Conservation (phyloP, 345 rosid species). For the Euphorbia pulcherrima region DNA sequence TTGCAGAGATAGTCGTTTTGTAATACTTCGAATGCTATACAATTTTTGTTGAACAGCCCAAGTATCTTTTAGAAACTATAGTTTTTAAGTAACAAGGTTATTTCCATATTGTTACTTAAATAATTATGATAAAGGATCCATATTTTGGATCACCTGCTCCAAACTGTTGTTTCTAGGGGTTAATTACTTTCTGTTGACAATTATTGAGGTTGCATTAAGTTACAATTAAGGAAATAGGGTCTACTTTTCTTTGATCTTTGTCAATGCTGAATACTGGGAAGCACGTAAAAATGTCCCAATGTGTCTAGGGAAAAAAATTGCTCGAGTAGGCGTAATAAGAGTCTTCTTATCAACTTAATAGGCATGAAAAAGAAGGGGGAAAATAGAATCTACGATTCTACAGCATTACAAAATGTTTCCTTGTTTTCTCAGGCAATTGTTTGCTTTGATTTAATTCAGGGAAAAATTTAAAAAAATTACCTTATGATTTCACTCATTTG, state of each 20-base stretch:
- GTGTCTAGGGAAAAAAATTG: background rate
- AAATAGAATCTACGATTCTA: no score
- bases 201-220: background rate
- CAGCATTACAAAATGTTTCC: background rate
- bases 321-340: background rate
- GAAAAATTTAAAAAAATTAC: no score
- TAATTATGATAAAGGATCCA: background rate
- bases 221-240: background rate
- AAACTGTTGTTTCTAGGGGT: background rate
- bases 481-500: no score
- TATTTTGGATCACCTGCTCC: background rate
- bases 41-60: background rate
- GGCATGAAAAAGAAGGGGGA: background rate
- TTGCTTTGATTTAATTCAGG: background rate
- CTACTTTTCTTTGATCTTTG: background rate
- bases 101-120: background rate
- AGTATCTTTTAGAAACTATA: background rate
- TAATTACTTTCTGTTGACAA: background rate
- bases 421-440: background rate
- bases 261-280: background rate
- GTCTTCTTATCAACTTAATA: background rate
- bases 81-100: background rate
- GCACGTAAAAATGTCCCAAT: background rate
- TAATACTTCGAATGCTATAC: background rate
- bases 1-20: background rate